Conservation (phyloP, 805 yeast genomes). For the Starmerella gropengiesseri region DNA sequence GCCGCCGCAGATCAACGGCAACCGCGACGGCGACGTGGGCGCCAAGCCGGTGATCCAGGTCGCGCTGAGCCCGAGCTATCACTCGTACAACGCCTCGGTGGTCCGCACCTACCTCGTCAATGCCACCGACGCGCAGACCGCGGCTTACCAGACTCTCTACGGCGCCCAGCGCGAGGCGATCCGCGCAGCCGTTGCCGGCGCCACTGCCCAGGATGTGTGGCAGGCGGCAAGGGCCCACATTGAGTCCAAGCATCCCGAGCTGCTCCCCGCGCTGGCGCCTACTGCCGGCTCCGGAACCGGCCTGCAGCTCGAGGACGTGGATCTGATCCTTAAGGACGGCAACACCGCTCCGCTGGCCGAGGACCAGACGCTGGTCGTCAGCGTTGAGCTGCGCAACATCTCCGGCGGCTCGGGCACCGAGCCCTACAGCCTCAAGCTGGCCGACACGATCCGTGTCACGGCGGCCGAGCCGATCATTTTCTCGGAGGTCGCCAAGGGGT, state of each 20-base stretch:
- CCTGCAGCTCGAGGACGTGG: slow-evolving; percentile 74
- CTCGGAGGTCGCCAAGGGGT: slow-evolving; percentile 61
- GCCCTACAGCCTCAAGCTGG: slow-evolving; percentile 57
- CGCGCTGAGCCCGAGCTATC: slow-evolving; percentile 77
- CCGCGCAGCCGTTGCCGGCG: slow-evolving; percentile 54
- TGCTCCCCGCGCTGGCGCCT: slow-evolving; percentile 42
- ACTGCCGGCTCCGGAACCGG: slow-evolving; percentile 83
- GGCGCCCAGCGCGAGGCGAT: slow-evolving; percentile 59
- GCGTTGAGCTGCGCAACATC: slow-evolving; percentile 9
- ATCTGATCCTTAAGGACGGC: slow-evolving; percentile 60
- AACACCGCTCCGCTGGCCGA: slow-evolving; percentile 56
- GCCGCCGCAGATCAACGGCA: slow-evolving; percentile 79
- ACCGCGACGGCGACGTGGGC: slow-evolving; percentile 39
- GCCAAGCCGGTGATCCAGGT: slow-evolving; percentile 73
- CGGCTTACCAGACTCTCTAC: slow-evolving; percentile 65
- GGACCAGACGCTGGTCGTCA: slow-evolving; percentile 61
- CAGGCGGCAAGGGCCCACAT: slow-evolving; percentile 50
- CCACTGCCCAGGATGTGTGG: slow-evolving; percentile 55
- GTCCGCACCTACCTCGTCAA: slow-evolving; percentile 84
- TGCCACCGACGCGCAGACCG: slow-evolving; percentile 69
- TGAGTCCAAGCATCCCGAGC: slow-evolving; percentile 51
- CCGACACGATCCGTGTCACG: slow-evolving; percentile 65
- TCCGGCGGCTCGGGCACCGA: slow-evolving; percentile 38
- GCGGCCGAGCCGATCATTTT: slow-evolving; percentile 50
- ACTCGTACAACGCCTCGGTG: slow-evolving; percentile 76